Evolutionary conservation across 768 basidiomycete species (phyloP).

Genomic region (Russula ochroleuca): DNA sequence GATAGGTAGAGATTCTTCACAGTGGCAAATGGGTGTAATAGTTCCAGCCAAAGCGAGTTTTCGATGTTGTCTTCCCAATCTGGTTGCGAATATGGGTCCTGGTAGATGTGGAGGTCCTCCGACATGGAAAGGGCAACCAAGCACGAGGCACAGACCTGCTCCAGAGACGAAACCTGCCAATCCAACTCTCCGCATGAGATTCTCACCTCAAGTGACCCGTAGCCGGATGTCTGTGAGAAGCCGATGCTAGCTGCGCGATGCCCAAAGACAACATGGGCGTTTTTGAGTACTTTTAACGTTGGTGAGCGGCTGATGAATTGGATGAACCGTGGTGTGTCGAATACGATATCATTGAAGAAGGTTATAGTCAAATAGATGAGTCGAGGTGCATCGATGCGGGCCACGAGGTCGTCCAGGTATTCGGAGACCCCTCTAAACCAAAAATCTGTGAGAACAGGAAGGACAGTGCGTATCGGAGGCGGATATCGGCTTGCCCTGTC

Average conservation of each 20-base stretch:
- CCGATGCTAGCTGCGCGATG: rapidly evolving
- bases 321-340: neutral
- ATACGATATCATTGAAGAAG: neutral
- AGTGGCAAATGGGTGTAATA: neutral
- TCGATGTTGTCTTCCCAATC: neutral
- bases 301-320: neutral
- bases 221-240: neutral
- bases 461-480: neutral
- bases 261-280: neutral
- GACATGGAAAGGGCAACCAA: neutral
- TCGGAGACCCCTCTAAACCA: neutral
- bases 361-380: neutral
- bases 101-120: neutral
- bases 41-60: neutral
- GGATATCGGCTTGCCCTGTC: neutral
- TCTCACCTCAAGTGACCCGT: neutral
- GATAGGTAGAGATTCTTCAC: neutral
- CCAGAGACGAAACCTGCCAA: neutral
- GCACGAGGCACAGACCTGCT: neutral
- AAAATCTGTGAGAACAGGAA: neutral
- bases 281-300: neutral
- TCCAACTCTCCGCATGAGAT: neutral
- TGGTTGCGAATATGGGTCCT: too few species aligned
- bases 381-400: neutral
- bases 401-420: neutral